Conservation (phyloP, 2,329 filamentous ascomycete genomes). For the Fusarium anthophilum region DNA sequence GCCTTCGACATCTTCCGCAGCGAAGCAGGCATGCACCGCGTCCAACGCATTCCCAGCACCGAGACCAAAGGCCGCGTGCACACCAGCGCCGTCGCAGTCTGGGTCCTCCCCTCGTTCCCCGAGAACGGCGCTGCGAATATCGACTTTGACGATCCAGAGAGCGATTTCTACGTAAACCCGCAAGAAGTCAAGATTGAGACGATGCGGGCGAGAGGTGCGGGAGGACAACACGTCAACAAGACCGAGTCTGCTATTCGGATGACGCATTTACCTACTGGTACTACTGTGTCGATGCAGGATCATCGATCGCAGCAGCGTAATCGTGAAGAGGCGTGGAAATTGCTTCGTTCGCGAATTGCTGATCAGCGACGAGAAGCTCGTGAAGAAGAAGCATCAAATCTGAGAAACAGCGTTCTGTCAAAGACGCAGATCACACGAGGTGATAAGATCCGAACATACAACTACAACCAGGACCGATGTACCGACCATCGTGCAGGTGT, state of each 20-base stretch:
- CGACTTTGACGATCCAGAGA: slow-evolving; percentile 83
- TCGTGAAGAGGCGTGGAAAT: slow-evolving; percentile 84
- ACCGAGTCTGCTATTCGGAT: slow-evolving; percentile 95
- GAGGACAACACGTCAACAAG: slow-evolving; percentile 98
- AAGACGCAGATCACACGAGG: slow-evolving; percentile 85
- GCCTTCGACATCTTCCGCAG: slow-evolving; percentile 84
- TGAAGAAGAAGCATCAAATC: slow-evolving; percentile 78
- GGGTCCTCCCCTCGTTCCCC: slow-evolving; percentile 88
- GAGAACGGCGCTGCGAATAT: slow-evolving; percentile 58
- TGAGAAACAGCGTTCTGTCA: slow-evolving; percentile 82
- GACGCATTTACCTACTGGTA: slow-evolving; percentile 89
- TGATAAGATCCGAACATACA: slow-evolving; percentile 95
- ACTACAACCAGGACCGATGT: slow-evolving; percentile 78
- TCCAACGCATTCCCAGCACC: slow-evolving; percentile 91
- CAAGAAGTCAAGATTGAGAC: slow-evolving; percentile 85
- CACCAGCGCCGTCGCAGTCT: slow-evolving; percentile 90
- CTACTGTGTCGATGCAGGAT: slow-evolving; percentile 91
- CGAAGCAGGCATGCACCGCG: slow-evolving; percentile 94
- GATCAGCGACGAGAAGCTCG: slow-evolving; percentile 81
- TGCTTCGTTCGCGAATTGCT: slow-evolving; percentile 84
- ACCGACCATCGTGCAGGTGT: slow-evolving; percentile 87
- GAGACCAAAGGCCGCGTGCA: slow-evolving; percentile 92
- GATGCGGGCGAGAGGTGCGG: slow-evolving; percentile 91
- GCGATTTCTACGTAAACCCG: slow-evolving; percentile 89
- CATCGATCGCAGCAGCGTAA: slow-evolving; percentile 90